phyloP scores from a whole-genome alignment of 768 basidiomycete genomes.

The Amanita polypyramis region DNA sequence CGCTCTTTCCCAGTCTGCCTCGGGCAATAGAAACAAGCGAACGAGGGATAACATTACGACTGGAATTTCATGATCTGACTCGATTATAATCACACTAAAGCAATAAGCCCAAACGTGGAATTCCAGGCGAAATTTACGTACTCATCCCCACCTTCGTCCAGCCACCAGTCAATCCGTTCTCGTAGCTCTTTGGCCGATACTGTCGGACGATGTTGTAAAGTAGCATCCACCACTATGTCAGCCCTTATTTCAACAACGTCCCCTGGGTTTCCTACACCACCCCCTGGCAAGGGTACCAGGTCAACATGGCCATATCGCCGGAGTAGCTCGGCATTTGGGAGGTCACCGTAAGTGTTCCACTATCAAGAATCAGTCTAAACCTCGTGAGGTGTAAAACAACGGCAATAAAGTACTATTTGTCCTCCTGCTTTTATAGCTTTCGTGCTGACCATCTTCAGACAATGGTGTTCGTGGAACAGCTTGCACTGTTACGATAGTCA shows the following conservation, averaged over 20 bases:
- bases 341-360: constrained; percentile 96
- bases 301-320: constrained; percentile 93
- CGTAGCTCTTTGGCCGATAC: constrained; percentile 20
- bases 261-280: constrained; percentile 57
- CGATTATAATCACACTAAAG: constrained; percentile 44
- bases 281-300: constrained; percentile 41
- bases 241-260: constrained; percentile 74
- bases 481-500: constrained; percentile 49
- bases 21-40: constrained; percentile 47
- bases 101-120: not conserved
- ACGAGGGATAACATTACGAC: constrained; percentile 52
- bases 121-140: constrained; percentile 24
- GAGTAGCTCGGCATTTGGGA: constrained; percentile 88
- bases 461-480: constrained; percentile 66
- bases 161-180: constrained; percentile 86
- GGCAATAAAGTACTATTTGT: constrained; percentile 65
- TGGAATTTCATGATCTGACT: constrained; percentile 41
- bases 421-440: constrained; percentile 63
- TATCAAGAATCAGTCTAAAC: constrained; percentile 18
- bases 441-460: constrained; percentile 75
- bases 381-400: constrained; percentile 3
- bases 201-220: constrained; percentile 16
- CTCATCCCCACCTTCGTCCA: constrained; percentile 89
- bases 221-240: constrained; percentile 46
- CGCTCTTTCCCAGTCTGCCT: constrained; percentile 49